Base-by-base conservation (phyloP, 2,329 filamentous ascomycete genomes). In the Ustulina deusta region DNA sequence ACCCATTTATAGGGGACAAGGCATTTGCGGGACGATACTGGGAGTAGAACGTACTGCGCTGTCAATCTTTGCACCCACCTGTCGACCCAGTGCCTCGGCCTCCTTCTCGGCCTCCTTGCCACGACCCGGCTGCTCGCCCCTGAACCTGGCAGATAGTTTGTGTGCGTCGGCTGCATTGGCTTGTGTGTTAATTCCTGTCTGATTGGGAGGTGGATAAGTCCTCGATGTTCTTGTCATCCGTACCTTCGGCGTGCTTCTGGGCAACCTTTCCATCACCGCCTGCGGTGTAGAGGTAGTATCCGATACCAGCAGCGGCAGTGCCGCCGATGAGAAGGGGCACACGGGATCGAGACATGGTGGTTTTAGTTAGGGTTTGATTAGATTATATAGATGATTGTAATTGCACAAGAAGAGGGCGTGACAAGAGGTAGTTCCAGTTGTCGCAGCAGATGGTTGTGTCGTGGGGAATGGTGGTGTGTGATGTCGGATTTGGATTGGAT, bases 241-340 rank as follows among this genome's bases (percentile, higher is more conserved):
- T 83, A 97, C 95, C 88, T 84, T 97, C 92, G 73, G 92, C 87
- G 80, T 96, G 86, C 85, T 95, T 92, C 86, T 94, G 89, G n/a
- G 94, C 95, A 57, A 87, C 89, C 81, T 91, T 93, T 59, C 93
- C 86, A 79, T 89, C 87, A 65, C 95, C 94, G 69, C 95, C 95
- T 17, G 94, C 91, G 59, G 83, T 86, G 85, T 97, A 99, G 70
- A 98, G 87, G 84, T 98, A 98, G 86, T 97, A 98, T 49, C 92
- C 93, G 66, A 90, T 83, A 71, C 89, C 91, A 74, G 87, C 88
- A 36, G 86, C 90, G 72, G 88, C 89, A 67, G 85, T 87, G 73
- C 89, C 81, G 74, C 90, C 91, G 77, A 74, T 83, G 76, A 72
- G 84, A 73, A 73, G 85, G 9, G 69, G 69, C 40, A 69, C 27